Evolutionary conservation across 2,329 filamentous ascomycete species (phyloP).

Genomic region (Aspergillus sclerotialis): DNA sequence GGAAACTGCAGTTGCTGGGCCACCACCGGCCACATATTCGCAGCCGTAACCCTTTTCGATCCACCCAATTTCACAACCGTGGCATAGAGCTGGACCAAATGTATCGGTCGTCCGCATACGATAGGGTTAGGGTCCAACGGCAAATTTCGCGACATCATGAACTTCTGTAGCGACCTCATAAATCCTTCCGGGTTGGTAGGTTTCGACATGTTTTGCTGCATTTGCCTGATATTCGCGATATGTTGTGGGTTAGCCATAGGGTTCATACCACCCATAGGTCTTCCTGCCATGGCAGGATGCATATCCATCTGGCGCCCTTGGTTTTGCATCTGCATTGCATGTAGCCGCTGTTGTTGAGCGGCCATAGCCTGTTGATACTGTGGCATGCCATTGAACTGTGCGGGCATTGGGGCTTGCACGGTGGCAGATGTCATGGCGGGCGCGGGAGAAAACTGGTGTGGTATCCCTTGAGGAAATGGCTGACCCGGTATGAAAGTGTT

Average conservation of each 20-base stretch:
- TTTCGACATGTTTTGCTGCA: constrained; percentile 37
- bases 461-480: constrained; percentile 32
- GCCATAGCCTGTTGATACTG: constrained; percentile 55
- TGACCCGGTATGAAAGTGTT: constrained; percentile 57
- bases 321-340: constrained; percentile 77
- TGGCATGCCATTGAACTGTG: constrained; percentile 45
- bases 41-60: constrained; percentile 63
- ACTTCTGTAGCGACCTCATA: constrained; percentile 66
- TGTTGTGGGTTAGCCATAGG: constrained; percentile 34
- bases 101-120: constrained; percentile 66
- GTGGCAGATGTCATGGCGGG: constrained; percentile 33
- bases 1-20: constrained; percentile 57
- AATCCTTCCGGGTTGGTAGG: constrained; percentile 56
- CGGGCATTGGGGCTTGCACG: constrained; percentile 36
- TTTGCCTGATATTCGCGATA: constrained; percentile 44
- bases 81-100: constrained; percentile 70
- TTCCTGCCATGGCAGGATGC: constrained; percentile 29
- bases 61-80: constrained; percentile 70
- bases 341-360: constrained; percentile 63
- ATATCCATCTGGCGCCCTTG: constrained; percentile 59
- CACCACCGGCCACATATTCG: constrained; percentile 67
- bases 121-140: constrained; percentile 68
- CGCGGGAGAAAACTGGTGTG: constrained; percentile 35
- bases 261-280: constrained; percentile 30
- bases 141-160: constrained; percentile 68